Base-by-base conservation (phyloP, 352 stramenopile species). In the Globisporangium ultimum region DNA sequence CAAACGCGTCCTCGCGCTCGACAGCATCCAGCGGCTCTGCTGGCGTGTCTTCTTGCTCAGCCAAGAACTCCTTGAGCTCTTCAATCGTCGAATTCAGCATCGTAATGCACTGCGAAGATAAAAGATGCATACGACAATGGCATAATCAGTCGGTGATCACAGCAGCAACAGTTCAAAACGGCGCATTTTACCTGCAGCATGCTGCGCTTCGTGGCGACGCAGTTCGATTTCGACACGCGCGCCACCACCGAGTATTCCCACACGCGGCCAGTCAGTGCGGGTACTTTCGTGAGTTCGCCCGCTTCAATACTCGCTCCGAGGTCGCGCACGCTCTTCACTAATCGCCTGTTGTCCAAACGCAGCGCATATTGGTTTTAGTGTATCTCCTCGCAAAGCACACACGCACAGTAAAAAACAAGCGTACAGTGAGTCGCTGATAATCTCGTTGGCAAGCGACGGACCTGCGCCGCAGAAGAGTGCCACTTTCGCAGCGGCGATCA, bases 161-260 rank as follows among this genome's bases (percentile, higher is more conserved):
- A 32, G 24, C 24, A 32, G 24, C 24, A 32, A 5, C 5, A 5
- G 2, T 32, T 5, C 2, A 51, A 17, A 51, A 32, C 11, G 10
- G 10, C 15, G 46, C 46, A 22, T 17, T 2, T 32, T 46, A 88
- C 80, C 77, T 94, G 82, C 8, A 95, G 61, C 86, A 93, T 95
- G 48, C 80, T 87, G 51, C 83, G 80, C 68, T 93, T 93, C 22
- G 84, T 92, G 9, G 86, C 82, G 28, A 92, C 80, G 54, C 83
- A 91, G 63, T 95, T 95, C 32, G 86, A 95, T 70, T 92, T 95
- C 60, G 84, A 87, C 32, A 89, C 74, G 42, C 68, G 80, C 40
- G 64, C 38, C 3, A 84, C 62, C n/a, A 84, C 62, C n/a, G 77
- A 92, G 57, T 78, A 80, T 50, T 95, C 86, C 86, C 86, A 95